Evolutionary conservation across 495 filamentous ascomycete species (phyloP), one percentile per base, ranked within the genome.

Genomic region (Endocarpon pusillum): DNA sequence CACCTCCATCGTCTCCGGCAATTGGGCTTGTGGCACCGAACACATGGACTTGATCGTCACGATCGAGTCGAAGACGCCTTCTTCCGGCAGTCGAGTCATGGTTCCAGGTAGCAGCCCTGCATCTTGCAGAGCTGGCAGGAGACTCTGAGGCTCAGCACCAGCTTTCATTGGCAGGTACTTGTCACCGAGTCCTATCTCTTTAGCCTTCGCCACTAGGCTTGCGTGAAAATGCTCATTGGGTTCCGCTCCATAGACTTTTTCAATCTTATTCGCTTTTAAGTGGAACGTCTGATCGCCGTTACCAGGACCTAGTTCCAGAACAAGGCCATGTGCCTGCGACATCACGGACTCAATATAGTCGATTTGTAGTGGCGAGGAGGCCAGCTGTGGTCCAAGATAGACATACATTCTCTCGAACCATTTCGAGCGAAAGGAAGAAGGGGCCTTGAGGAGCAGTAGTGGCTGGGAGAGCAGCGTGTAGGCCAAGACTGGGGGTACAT

Each of bases 11-110:
- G 28, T 31, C 12, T 31, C 28, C 7, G 5, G 19, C 28, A 31
- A 6, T n/a, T 17, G 19, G 4, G 28, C 12, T 14, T 5, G 28
- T 15, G 14, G 12, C 28, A 17, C 5, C 28, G 28, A 31, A 14
- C 28, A 31, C 5, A 31, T 7, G 5, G 28, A 31, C 28, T 31
- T 31, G 28, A 31, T 31, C 28, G 28, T 31, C 28, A 31, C 28
- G 7, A 31, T 14, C 28, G 28, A 7, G 12, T 31, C 28, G 12
- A 31, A 31, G 4, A 31, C 12, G 12, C 28, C 28, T 5, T 17
- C 28, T 5, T 31, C 28, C 5, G 28, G 28, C 14, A 31, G 14
- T 14, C 28, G 28, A 15, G 12, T 17, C 14, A 7, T 17, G 12
- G 5, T 31, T n/a, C n/a, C n/a, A n/a, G 4, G 5, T 15, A 31